phyloP scores from a whole-genome alignment of 1,284 basidiomycete genomes.

The Stereum hirsutum region DNA sequence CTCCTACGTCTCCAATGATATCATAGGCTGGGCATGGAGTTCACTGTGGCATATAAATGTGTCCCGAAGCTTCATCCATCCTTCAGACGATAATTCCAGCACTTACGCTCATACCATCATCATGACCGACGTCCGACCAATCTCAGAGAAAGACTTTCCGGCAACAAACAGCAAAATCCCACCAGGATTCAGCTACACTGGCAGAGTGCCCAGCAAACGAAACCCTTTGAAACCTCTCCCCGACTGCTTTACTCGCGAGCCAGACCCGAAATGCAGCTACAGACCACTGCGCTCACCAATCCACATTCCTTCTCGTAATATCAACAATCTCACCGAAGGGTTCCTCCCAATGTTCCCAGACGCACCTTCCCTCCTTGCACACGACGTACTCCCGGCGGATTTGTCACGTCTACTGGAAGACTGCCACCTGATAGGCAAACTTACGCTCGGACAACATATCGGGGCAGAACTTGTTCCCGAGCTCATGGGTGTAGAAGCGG shows the following conservation, averaged over 20 bases:
- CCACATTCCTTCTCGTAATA: slow-evolving; percentile 1
- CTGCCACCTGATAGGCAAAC: slow-evolving; percentile 4
- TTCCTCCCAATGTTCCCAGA: slow-evolving; percentile 1
- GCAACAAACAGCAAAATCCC: too few relatives aligned
- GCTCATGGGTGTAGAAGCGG: neutral
- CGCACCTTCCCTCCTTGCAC: neutral
- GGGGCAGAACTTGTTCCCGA: neutral
- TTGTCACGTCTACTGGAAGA: slow-evolving; percentile 4
- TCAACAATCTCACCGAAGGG: neutral
- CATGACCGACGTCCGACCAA: too few relatives aligned
- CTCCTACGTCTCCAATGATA: too few relatives aligned
- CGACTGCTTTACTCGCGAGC: neutral
- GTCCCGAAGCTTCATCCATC: too few relatives aligned
- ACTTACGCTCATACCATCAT: too few relatives aligned
- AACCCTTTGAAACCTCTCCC: neutral
- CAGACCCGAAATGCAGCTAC: neutral
- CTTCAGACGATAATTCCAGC: too few relatives aligned
- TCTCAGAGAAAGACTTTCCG: too few relatives aligned
- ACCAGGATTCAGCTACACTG: neutral
- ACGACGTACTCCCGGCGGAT: slow-evolving; percentile 4
- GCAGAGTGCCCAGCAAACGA: neutral
- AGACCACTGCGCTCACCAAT: neutral
- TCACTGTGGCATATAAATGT: too few relatives aligned
- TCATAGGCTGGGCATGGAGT: too few relatives aligned
- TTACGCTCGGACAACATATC: neutral